phyloP scores from a whole-genome alignment of 2,329 filamentous ascomycete species.

The Cladorrhinum sp. region DNA sequence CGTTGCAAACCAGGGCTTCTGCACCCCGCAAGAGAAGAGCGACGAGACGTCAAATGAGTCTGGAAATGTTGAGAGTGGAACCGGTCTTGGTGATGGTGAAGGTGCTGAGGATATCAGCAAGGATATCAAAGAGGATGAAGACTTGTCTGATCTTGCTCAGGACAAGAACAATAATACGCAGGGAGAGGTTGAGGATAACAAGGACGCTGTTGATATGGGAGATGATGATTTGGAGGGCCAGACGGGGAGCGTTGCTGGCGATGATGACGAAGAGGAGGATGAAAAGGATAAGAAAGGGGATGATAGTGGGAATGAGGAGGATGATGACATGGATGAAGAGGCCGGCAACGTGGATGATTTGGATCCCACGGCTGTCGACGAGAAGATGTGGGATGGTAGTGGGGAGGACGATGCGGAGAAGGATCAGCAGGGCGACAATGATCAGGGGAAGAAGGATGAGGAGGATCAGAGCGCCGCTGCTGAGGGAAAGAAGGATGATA shows the following conservation, averaged over 20 bases:
- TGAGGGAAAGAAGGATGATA: conserved; percentile 51
- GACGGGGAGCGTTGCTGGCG: conserved; percentile 62
- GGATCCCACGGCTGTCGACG: conserved; percentile 85
- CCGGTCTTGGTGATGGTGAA: conserved; percentile 90
- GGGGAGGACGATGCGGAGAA: conserved; percentile 78
- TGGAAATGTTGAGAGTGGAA: conserved; percentile 84
- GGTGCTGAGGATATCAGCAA: conserved; percentile 98
- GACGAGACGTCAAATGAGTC: conserved; percentile 66
- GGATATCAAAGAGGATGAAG: conserved; percentile 90
- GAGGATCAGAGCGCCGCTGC: conserved; percentile 56
- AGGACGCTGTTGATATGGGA: conserved; percentile 89
- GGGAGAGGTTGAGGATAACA: conserved; percentile 71
- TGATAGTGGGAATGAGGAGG: conserved; percentile 58
- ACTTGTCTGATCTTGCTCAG: conserved; percentile 86
- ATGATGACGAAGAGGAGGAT: conserved; percentile 59
- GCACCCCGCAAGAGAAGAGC: conserved; percentile 78
- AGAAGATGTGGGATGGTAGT: conserved; percentile 97
- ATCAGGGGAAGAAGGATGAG: conserved; percentile 66
- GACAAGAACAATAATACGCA: conserved; percentile 67
- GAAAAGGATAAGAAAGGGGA: conserved; percentile 62
- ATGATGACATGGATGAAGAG: conserved; percentile 83
- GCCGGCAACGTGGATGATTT: conserved; percentile 87
- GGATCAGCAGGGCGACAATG: conserved; percentile 71
- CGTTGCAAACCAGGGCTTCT: conserved; percentile 83
- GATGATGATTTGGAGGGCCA: conserved; percentile 90